phyloP scores from a whole-genome alignment of 2,329 filamentous ascomycete genomes.

The Ophiobolus disseminans region DNA sequence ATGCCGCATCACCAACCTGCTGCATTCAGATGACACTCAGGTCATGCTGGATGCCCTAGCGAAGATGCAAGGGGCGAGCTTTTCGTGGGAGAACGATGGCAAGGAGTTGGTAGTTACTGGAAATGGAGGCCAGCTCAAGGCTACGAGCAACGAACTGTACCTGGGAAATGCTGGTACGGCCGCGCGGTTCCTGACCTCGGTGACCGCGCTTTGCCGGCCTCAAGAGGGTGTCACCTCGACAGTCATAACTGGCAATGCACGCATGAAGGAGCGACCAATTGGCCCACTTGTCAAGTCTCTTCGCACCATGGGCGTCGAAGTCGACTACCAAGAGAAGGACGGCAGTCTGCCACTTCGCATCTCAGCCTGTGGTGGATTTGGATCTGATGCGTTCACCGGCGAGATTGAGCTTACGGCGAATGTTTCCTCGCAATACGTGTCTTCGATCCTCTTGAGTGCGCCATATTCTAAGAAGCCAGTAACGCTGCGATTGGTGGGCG shows the following conservation, averaged over 20 bases:
- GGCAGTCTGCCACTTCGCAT: conserved; percentile 85
- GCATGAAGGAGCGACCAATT: conserved; percentile 96
- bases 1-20: conserved; percentile 87
- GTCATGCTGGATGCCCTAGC: conserved; percentile 95
- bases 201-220: conserved; percentile 81
- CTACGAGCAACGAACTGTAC: conserved; percentile 80
- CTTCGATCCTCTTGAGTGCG: conserved; percentile 93
- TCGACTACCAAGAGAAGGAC: conserved; percentile 84
- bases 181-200: conserved; percentile 91
- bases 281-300: conserved; percentile 91
- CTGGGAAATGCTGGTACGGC: conserved; percentile 97
- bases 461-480: conserved; percentile 96
- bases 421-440: conserved; percentile 98
- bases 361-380: conserved; percentile 64
- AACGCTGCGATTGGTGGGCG: conserved; percentile 88
- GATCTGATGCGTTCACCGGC: conserved; percentile 74
- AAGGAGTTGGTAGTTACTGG: conserved; percentile 87
- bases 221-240: conserved; percentile 69
- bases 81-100: conserved; percentile 94
- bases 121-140: conserved; percentile 83
- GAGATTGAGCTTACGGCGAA: conserved; percentile 92
- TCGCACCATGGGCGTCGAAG: conserved; percentile 81
- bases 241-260: conserved; percentile 87
- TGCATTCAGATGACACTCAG: conserved; percentile 96
- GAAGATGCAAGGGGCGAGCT: conserved; percentile 83